Conservation (phyloP, 495 filamentous ascomycete genomes). For the Jackrogersella multiformis region DNA sequence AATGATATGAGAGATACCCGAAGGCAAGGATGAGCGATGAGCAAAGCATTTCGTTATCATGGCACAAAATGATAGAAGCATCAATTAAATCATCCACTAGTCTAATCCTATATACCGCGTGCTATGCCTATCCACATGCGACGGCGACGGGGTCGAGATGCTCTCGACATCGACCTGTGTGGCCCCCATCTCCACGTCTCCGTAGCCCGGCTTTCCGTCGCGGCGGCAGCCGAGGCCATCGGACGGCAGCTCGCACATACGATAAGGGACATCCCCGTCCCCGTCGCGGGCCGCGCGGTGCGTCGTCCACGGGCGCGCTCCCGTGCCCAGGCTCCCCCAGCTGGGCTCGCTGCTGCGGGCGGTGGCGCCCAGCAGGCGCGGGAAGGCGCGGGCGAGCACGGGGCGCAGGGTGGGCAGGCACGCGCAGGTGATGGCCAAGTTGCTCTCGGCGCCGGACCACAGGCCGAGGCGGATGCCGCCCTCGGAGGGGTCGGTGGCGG, state of each 20-base stretch:
- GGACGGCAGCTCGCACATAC: slow-evolving; percentile 16
- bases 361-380: slow-evolving; percentile 13
- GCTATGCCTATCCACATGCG: slow-evolving; percentile 6
- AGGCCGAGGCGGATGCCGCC: slow-evolving; percentile 17
- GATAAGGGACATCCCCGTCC: slow-evolving; percentile 11
- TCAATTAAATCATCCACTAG: slow-evolving; percentile 1
- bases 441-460: slow-evolving; percentile 48
- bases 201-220: not conserved
- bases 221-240: not conserved
- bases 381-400: slow-evolving; percentile 37
- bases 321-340: not conserved
- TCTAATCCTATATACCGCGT: slow-evolving; percentile 21
- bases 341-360: not conserved
- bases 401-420: slow-evolving; percentile 48
- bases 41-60: not conserved
- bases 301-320: not conserved
- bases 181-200: slow-evolving; percentile 9
- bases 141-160: not conserved
- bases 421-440: slow-evolving; percentile 48
- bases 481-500: slow-evolving; percentile 14
- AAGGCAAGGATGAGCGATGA: not conserved
- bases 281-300: not conserved
- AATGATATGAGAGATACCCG: slow-evolving; percentile 11
- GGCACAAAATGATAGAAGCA: not conserved
- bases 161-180: slow-evolving; percentile 6